Evolutionary conservation across 1,139 yeast genomes (phyloP).

Genomic region (Pichia inconspicua): DNA sequence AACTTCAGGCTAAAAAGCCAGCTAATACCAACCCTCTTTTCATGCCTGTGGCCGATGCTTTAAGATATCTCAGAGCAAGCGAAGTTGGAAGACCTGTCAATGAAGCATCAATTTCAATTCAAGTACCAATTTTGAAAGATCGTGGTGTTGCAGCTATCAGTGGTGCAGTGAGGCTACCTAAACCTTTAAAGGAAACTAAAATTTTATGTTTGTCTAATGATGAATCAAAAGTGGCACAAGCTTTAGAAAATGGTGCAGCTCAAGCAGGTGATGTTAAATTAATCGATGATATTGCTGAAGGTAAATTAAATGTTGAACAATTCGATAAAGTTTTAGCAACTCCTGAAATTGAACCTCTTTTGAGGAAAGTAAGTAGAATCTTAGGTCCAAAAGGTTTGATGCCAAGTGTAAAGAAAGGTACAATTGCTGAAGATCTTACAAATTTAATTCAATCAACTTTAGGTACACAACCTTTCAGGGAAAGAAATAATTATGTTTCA

Average conservation of each 20-base stretch:
- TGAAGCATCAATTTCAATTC: constrained; percentile 61
- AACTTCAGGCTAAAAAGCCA: constrained; percentile 37
- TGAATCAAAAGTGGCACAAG: constrained; percentile 43
- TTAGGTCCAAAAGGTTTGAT: constrained; percentile 87
- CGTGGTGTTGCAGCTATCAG: constrained; percentile 69
- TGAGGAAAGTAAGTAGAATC: constrained; percentile 59
- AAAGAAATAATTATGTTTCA: constrained; percentile 51
- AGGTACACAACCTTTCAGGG: constrained; percentile 69
- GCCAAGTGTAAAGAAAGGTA: constrained; percentile 83
- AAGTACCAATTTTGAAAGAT: constrained; percentile 64
- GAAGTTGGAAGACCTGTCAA: constrained; percentile 76
- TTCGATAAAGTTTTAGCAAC: constrained; percentile 82
- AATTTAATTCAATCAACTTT: constrained; percentile 46
- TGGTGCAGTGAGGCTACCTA: constrained; percentile 75
- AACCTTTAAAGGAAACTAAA: constrained; percentile 56
- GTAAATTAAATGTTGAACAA: constrained; percentile 37
- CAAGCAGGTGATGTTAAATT: constrained; percentile 68
- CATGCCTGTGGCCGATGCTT: constrained; percentile 66
- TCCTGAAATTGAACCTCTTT: constrained; percentile 60
- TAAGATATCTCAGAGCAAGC: constrained; percentile 75
- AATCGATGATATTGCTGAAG: constrained; percentile 53
- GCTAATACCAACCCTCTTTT: constrained; percentile 52
- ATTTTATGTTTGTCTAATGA: constrained; percentile 64
- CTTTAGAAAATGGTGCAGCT: constrained; percentile 51
- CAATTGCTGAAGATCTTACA: constrained; percentile 64